Conservation (phyloP, 2,329 filamentous ascomycete genomes). For the Calonectria pseudoturangicola region DNA sequence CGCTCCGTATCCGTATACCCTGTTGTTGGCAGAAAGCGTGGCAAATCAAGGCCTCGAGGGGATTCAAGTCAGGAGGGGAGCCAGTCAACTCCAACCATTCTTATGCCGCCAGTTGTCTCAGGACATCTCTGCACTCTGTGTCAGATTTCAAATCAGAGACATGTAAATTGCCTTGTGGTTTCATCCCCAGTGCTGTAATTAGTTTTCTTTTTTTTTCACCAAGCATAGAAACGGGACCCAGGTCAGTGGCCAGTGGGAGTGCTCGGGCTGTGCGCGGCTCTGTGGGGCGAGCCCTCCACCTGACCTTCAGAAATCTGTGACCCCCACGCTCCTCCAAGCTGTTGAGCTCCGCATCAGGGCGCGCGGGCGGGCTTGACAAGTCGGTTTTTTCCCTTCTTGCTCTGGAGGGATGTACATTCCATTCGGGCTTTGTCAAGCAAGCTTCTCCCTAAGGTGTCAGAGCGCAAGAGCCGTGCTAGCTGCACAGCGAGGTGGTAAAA, state of each 20-base stretch:
- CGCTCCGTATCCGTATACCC: conserved; percentile 23
- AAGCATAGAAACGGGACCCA: conserved; percentile 9
- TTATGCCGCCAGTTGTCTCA: conserved; percentile 15
- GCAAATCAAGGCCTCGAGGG: background rate
- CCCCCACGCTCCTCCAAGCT: conserved; percentile 32
- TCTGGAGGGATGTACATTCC: background rate
- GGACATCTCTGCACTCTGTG: background rate
- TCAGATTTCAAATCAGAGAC: conserved; percentile 31
- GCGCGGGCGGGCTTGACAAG: conserved; percentile 18
- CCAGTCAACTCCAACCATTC: background rate
- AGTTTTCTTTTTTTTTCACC: conserved; percentile 10
- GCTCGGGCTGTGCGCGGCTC: conserved; percentile 27
- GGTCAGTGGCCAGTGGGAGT: conserved; percentile 33
- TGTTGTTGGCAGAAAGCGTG: background rate
- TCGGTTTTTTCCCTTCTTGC: conserved; percentile 30
- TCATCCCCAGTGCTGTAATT: conserved; percentile 30
- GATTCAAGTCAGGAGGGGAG: background rate
- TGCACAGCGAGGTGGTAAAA: conserved; percentile 11
- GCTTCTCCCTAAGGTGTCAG: conserved; percentile 11
- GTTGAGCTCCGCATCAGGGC: conserved; percentile 30
- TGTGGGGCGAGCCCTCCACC: conserved; percentile 37
- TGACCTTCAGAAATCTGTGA: conserved; percentile 39
- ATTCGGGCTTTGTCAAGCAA: conserved; percentile 5
- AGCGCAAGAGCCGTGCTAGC: conserved; percentile 16
- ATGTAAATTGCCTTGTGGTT: conserved; percentile 16